Evolutionary conservation across 495 filamentous ascomycete species (phyloP), one percentile per base, ranked within the genome.

Genomic region (Podospora didyma): DNA sequence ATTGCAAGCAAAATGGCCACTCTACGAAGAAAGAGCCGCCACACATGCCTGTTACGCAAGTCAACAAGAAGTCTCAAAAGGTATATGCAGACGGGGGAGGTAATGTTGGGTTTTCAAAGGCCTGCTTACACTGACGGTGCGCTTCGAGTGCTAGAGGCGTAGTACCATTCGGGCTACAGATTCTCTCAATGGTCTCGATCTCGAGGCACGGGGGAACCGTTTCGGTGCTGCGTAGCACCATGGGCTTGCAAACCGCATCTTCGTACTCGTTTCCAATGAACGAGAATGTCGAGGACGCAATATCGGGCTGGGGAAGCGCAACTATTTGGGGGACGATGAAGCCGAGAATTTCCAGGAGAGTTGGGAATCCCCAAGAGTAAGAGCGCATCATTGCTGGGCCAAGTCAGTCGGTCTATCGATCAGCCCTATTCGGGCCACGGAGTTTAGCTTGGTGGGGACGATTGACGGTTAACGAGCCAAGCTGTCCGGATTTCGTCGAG

Each of bases 21-120:
- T 75, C 73, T 16, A 49, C 23, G 59, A 75, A 74, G 58, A 65
- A 74, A 51, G 63, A 66, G 2, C 74, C 73, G 41, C 56, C 56
- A 63, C 74, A 77, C 51, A 73, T 72, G 56, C 74, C 61, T 63
- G 45, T 10, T 12, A 16, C 19, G 19, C 26, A 4, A 21, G 55
- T 57, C n/a, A 49, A 31, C 17, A 12, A 24, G n/a, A 14, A 19
- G 22, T 6, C 6, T 42, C 12, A 19, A 0, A 24, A n/a, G 3
- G 9, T 31, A 31, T 31, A 31, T 31, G 9, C 7, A 39, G 34
- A 35, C 14, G n/a, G 9, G 11, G 11, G 21, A n/a, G 34, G 1
- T 14, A 7, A 2, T 7, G 9, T 17, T 9, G 14, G n/a, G 12
- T 17, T 42, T 7, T 16, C 14, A 2, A 14, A 9, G 12, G n/a